Evolutionary conservation across 306 rosid species (phyloP).

Genomic region (Alnus glutinosa): DNA sequence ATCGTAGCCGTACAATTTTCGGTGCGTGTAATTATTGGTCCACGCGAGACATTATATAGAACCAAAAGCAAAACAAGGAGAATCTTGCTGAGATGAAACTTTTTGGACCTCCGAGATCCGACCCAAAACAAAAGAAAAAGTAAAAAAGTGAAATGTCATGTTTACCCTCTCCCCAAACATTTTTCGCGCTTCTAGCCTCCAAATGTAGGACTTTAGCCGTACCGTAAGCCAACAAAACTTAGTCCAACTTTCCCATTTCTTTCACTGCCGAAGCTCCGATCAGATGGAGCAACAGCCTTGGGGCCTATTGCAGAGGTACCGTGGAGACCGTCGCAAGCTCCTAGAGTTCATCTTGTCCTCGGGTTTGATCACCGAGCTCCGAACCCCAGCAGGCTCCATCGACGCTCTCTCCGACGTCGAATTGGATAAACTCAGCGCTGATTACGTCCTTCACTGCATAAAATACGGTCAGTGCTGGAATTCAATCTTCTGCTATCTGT

Average conservation of each 20-base stretch:
- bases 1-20: too few relatives aligned
- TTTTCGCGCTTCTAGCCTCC: slow-evolving; percentile 25
- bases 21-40: too few relatives aligned
- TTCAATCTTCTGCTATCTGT: background rate
- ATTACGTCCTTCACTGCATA: slow-evolving; percentile 48
- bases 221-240: too few relatives aligned
- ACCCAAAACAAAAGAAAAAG: background rate
- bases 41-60: too few relatives aligned
- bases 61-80: too few relatives aligned
- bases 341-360: slow-evolving; percentile 44
- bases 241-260: too few relatives aligned
- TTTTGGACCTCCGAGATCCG: background rate
- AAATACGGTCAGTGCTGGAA: slow-evolving; percentile 36
- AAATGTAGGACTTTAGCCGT: background rate
- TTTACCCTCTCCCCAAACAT: background rate
- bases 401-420: slow-evolving; percentile 30
- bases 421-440: slow-evolving; percentile 48
- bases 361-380: slow-evolving; percentile 42
- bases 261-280: background rate
- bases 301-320: slow-evolving; percentile 37
- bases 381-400: slow-evolving; percentile 34
- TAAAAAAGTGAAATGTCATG: background rate
- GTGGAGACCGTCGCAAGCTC: slow-evolving; percentile 55
- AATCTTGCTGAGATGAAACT: too few relatives aligned
- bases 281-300: slow-evolving; percentile 29